Evolutionary conservation across 2,329 filamentous ascomycete genomes (phyloP).

Genomic region (Fusarium miscanthi): DNA sequence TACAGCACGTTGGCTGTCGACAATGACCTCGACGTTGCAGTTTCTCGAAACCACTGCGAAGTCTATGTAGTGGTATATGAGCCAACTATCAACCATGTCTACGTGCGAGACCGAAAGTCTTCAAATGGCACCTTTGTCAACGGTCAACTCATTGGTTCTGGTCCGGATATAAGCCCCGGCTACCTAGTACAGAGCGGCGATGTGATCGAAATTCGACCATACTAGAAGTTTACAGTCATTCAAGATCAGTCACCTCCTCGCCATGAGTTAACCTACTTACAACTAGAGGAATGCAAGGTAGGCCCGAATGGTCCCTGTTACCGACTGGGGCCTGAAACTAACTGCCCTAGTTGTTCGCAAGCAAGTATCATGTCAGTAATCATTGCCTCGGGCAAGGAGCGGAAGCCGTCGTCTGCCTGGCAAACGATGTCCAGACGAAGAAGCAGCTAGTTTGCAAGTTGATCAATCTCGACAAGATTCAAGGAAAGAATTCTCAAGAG

Average conservation of each 20-base stretch:
- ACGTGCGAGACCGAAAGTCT: conserved; percentile 67
- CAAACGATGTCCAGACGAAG: conserved; percentile 60
- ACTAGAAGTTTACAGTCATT: conserved; percentile 52
- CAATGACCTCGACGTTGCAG: conserved; percentile 49
- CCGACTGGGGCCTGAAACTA: neutral
- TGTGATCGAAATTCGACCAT: conserved; percentile 55
- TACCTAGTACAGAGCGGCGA: conserved; percentile 64
- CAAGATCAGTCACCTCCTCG: conserved; percentile 44
- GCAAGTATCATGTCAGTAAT: conserved; percentile 50
- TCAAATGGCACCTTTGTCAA: conserved; percentile 66
- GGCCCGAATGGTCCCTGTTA: neutral
- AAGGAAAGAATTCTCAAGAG: conserved; percentile 41
- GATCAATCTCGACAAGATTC: conserved; percentile 59
- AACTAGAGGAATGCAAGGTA: conserved; percentile 50
- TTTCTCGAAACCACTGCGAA: conserved; percentile 67
- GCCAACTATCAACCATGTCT: conserved; percentile 56
- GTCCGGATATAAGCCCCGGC: conserved; percentile 52
- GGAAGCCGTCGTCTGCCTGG: conserved; percentile 53
- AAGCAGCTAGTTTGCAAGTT: conserved; percentile 78
- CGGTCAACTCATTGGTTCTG: conserved; percentile 55
- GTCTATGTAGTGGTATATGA: conserved; percentile 67
- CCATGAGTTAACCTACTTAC: conserved; percentile 46
- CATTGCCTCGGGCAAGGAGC: conserved; percentile 53
- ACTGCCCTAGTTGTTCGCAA: conserved; percentile 47
- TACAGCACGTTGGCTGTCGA: conserved; percentile 54